Percentiles rank a stretch among this genome's conserved stretches.
Evolutionary conservation across 2,329 filamentous ascomycete species (phyloP).

Genomic region (Amylocarpus encephaloides): DNA sequence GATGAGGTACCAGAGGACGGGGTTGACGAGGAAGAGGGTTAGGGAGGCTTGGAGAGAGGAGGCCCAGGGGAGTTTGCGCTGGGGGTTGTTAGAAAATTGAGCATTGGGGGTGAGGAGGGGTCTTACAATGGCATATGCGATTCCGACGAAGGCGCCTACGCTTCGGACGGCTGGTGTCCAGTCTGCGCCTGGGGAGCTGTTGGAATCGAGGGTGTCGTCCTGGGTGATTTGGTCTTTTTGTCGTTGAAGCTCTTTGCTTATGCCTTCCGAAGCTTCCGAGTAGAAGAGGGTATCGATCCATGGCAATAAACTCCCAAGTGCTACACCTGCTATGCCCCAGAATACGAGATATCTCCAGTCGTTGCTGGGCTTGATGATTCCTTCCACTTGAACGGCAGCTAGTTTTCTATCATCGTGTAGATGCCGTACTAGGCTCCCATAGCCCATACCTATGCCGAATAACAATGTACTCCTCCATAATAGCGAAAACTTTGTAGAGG

Average conservation of each 20-base stretch:
- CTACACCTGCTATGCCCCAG: slow-evolving; percentile 77
- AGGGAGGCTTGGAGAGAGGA: slow-evolving; percentile 90
- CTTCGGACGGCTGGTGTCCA: slow-evolving; percentile 70
- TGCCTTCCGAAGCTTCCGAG: background rate
- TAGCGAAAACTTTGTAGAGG: slow-evolving; percentile 32
- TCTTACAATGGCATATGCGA: slow-evolving; percentile 78
- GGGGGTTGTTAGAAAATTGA: slow-evolving; percentile 2
- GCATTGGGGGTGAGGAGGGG: background rate
- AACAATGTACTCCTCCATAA: slow-evolving; percentile 60
- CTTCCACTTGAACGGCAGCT: slow-evolving; percentile 50
- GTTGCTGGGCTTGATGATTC: slow-evolving; percentile 37
- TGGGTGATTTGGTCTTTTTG: background rate
- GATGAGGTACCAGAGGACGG: slow-evolving; percentile 91
- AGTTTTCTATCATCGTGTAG: slow-evolving; percentile 65
- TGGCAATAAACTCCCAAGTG: slow-evolving; percentile 72
- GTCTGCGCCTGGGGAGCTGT: slow-evolving; percentile 47
- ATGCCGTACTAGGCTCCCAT: slow-evolving; percentile 74
- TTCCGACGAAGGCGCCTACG: slow-evolving; percentile 65
- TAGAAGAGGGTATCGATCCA: slow-evolving; percentile 68
- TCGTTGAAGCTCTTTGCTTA: slow-evolving; percentile 2
- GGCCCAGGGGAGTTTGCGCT: slow-evolving; percentile 89
- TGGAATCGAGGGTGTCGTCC: slow-evolving; percentile 19
- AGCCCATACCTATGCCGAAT: slow-evolving; percentile 73
- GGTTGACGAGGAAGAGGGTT: slow-evolving; percentile 84
- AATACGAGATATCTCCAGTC: slow-evolving; percentile 65